phyloP scores from a whole-genome alignment of 2,329 filamentous ascomycete species.

The Pyricularia pennisetigena region DNA sequence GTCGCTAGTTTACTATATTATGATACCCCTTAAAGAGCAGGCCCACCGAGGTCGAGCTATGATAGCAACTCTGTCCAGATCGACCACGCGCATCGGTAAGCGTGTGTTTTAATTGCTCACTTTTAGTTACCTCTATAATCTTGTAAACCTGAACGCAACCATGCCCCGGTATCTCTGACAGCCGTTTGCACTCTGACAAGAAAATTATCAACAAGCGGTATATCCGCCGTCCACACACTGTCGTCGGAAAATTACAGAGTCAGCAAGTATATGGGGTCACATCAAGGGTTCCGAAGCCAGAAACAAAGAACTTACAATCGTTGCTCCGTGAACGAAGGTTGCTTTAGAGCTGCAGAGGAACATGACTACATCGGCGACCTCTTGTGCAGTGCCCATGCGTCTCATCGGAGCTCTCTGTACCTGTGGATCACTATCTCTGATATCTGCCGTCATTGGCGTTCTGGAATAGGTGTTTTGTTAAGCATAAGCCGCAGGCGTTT shows the following conservation, averaged over 20 bases:
- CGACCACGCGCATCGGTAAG: neutral
- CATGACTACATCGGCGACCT: constrained; percentile 34
- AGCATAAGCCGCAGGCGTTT: too few species aligned
- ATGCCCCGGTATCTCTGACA: neutral
- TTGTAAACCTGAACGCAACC: neutral
- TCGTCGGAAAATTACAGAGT: neutral
- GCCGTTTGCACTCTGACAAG: neutral
- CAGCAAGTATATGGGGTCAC: neutral
- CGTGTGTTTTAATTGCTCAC: neutral
- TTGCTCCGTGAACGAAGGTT: constrained; percentile 32
- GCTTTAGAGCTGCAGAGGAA: constrained; percentile 34
- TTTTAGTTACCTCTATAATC: neutral
- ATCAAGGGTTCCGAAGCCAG: neutral
- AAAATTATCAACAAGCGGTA: neutral
- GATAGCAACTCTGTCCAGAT: neutral
- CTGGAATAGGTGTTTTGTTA: constrained; percentile 7
- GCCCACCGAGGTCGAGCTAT: neutral
- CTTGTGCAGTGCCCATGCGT: constrained; percentile 30
- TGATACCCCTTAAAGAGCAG: constrained; percentile 2
- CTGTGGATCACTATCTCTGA: constrained; percentile 21
- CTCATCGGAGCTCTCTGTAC: constrained; percentile 25
- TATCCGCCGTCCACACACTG: constrained; percentile 6
- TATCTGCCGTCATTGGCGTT: constrained; percentile 30
- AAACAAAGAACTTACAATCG: constrained; percentile 14
- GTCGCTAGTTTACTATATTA: constrained; percentile 2